phyloP scores from a whole-genome alignment of 805 yeast species.

The Schizosaccharomyces cryophilus region DNA sequence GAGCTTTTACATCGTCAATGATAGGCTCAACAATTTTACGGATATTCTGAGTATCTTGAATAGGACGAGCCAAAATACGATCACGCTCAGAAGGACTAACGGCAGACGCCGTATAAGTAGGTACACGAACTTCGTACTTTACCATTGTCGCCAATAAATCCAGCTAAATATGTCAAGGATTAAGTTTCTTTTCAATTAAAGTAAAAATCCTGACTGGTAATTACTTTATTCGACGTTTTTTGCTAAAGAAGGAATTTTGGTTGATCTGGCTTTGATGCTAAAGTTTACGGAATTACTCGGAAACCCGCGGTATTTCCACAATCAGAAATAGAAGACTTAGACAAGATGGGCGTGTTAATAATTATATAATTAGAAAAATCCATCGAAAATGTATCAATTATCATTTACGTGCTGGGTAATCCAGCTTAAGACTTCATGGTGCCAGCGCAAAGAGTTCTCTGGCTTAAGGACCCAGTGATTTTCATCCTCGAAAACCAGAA shows the following conservation, averaged over 20 bases:
- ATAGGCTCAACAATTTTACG: constrained; percentile 85
- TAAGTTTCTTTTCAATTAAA: too few relatives aligned
- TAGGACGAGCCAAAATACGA: constrained; percentile 67
- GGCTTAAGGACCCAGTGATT: constrained; percentile 12
- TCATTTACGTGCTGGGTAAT: constrained; percentile 3
- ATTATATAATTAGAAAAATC: too few relatives aligned
- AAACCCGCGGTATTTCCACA: too few relatives aligned
- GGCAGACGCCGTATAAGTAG: not conserved
- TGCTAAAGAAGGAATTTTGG: too few relatives aligned
- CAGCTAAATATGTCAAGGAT: too few relatives aligned
- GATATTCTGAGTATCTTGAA: constrained; percentile 75
- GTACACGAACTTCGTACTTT: not conserved
- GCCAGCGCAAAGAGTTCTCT: constrained; percentile 11
- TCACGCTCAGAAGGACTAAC: not conserved
- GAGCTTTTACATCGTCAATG: constrained; percentile 43
- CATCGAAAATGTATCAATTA: not conserved
- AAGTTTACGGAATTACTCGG: too few relatives aligned
- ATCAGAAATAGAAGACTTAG: too few relatives aligned
- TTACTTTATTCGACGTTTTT: too few relatives aligned
- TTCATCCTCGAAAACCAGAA: constrained; percentile 8
- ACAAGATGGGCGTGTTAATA: too few relatives aligned
- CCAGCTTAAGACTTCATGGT: constrained; percentile 10
- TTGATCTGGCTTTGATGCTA: too few relatives aligned
- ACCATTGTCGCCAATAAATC: not conserved
- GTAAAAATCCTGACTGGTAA: too few relatives aligned